Base-by-base conservation (phyloP, 78 protist genomes). In the Chrysochromulina parva region DNA sequence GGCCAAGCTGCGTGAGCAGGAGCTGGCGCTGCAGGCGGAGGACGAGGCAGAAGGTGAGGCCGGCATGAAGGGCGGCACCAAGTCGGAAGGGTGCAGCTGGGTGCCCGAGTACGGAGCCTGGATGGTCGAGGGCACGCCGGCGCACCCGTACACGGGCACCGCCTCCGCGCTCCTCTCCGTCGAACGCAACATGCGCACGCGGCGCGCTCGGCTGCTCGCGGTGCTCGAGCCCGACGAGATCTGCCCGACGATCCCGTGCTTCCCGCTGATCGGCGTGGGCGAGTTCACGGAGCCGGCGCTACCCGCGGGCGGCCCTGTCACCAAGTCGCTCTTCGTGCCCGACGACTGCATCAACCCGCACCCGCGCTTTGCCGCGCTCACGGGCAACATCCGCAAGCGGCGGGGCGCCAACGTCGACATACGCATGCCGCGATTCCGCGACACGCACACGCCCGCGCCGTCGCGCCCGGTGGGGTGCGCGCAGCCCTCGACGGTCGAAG, bases 331-430 rank as follows among this genome's bases (percentile, higher is more conserved):
- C 24, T 98, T 93, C 88, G 71, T 95, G 3, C 96, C 99, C 24
- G 99, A 98, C 76, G 89, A 66, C 26, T 81, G 85, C 19, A 97
- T 98, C 92, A 97, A 97, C 80, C 95, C 95, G 52, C 98, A 96
- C 28, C 96, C 96, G 62, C 95, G 99, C 53, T 97, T 97, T 38
- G 90, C 89, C 28, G 95, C 99, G 47, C 93, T 98, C 22, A 97
- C 98, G 7, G 90, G 84, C 19, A 97, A 96, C 89, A 98, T 98
- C 78, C 90, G 98, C 48, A 14, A 88, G 93, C 89, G 99, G 22
- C 74, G 98, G 10, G 98, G 98, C 26, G 9, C 38, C 1, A 95
- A 96, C 71, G 98, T 97, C 1, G 60, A 66, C 60, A 55, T 55
- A 5, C 90, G 81, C 54, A 95, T 97, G 52, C 99, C 99, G 28